These are phyloP conservation scores for Pseudevernia furfuracea DNA, from an alignment of 495 filamentous ascomycete species.

Conservation along the genomic window DNA sequence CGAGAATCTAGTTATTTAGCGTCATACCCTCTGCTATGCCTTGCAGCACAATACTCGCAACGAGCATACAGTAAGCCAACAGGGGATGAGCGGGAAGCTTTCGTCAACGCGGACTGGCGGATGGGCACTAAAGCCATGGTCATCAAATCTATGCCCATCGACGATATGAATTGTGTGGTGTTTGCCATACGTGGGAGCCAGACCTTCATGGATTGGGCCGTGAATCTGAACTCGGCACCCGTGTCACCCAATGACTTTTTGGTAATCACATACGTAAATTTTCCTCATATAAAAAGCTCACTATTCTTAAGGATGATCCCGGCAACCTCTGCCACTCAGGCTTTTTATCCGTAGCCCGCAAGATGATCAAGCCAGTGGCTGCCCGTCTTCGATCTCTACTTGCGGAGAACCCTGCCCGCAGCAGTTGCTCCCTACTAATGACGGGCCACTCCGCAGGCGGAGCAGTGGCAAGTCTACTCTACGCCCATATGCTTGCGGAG, in stretches of 20 bases:
- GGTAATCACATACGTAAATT: constrained; percentile 26
- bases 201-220: constrained; percentile 75
- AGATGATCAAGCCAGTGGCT: constrained; percentile 68
- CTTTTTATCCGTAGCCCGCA: constrained; percentile 64
- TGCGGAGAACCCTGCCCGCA: constrained; percentile 59
- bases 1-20: constrained; percentile 47
- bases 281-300: not conserved
- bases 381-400: constrained; percentile 58
- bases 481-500: constrained; percentile 64
- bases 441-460: constrained; percentile 81
- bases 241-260: constrained; percentile 57
- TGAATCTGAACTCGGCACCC: constrained; percentile 64
- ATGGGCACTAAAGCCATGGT: constrained; percentile 76
- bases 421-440: constrained; percentile 62
- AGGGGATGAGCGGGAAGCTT: constrained; percentile 51
- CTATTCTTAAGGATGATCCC: constrained; percentile 51
- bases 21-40: constrained; percentile 62
- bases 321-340: constrained; percentile 71
- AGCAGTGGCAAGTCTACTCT: constrained; percentile 69
- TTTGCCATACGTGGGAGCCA: constrained; percentile 74
- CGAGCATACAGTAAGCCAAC: constrained; percentile 57
- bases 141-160: constrained; percentile 66
- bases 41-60: constrained; percentile 67
- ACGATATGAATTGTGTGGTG: constrained; percentile 67
- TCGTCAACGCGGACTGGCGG: constrained; percentile 60